phyloP scores from a whole-genome alignment of 1,139 yeast species.

The Dujonia santamariae region DNA sequence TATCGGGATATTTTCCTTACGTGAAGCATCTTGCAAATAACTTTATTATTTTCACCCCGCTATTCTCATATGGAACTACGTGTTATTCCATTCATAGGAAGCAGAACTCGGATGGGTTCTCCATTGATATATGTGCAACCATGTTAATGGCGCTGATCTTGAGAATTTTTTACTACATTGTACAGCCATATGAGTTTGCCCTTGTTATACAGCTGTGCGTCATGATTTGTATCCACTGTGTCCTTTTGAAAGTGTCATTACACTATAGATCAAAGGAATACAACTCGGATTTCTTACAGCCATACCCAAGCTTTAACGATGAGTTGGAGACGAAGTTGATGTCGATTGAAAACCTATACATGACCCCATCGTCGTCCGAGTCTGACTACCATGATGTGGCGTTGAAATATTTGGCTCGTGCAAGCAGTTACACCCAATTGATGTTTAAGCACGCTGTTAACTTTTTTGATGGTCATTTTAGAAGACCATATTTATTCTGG shows the following conservation, averaged over 20 bases:
- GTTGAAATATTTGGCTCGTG: slow-evolving; percentile 3
- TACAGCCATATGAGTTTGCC: slow-evolving; percentile 77
- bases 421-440: slow-evolving; percentile 6
- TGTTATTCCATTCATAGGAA: slow-evolving; percentile 62
- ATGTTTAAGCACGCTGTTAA: slow-evolving; percentile 36
- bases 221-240: slow-evolving; percentile 72
- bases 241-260: slow-evolving; percentile 61
- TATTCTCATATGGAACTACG: slow-evolving; percentile 84
- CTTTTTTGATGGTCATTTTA: slow-evolving; percentile 67
- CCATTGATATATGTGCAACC: slow-evolving; percentile 86
- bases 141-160: slow-evolving; percentile 78
- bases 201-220: slow-evolving; percentile 71
- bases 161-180: slow-evolving; percentile 71
- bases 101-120: slow-evolving; percentile 72
- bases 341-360: slow-evolving; percentile 7
- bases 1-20: slow-evolving; percentile 48
- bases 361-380: background rate
- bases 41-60: slow-evolving; percentile 69
- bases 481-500: slow-evolving; percentile 73
- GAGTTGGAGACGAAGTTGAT: slow-evolving; percentile 5
- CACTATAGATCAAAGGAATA: slow-evolving; percentile 50
- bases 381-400: slow-evolving; percentile 3
- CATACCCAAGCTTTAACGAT: slow-evolving; percentile 11
- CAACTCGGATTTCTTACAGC: slow-evolving; percentile 39
- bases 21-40: slow-evolving; percentile 39